A percentile compares a stretch with the other conserved stretches of the same genome.
phyloP scores from a whole-genome alignment of 2,329 filamentous ascomycete species.

The Juglanconis sp. region DNA sequence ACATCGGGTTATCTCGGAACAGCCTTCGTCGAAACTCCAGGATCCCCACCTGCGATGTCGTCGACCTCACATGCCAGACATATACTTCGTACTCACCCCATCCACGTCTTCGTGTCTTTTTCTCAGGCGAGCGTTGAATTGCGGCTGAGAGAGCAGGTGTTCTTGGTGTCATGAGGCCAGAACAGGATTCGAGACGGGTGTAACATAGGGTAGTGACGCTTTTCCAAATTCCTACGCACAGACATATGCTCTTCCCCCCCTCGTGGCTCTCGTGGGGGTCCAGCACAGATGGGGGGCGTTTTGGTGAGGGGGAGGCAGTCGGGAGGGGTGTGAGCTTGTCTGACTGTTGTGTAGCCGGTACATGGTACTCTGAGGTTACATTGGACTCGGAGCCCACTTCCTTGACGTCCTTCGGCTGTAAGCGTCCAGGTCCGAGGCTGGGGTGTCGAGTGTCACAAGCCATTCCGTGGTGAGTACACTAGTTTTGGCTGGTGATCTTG shows the following conservation, averaged over 20 bases:
- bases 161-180: background rate
- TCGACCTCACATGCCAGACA: no score
- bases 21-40: background rate
- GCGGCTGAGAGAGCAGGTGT: background rate
- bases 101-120: no score
- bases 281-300: background rate
- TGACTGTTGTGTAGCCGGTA: background rate
- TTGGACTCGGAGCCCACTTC: background rate
- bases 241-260: background rate
- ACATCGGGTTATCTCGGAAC: conserved; percentile 2
- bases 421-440: background rate
- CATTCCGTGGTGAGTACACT: no score
- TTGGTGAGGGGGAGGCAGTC: background rate
- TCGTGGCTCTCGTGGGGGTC: background rate
- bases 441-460: no score
- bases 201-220: background rate
- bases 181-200: background rate
- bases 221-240: background rate
- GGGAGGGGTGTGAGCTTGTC: no score
- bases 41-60: no score
- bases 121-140: background rate
- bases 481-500: no score
- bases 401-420: background rate
- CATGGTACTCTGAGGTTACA: background rate
- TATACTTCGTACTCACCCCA: no score